Conservation (phyloP, 345 rosid species). For the Salix koriyanagi region DNA sequence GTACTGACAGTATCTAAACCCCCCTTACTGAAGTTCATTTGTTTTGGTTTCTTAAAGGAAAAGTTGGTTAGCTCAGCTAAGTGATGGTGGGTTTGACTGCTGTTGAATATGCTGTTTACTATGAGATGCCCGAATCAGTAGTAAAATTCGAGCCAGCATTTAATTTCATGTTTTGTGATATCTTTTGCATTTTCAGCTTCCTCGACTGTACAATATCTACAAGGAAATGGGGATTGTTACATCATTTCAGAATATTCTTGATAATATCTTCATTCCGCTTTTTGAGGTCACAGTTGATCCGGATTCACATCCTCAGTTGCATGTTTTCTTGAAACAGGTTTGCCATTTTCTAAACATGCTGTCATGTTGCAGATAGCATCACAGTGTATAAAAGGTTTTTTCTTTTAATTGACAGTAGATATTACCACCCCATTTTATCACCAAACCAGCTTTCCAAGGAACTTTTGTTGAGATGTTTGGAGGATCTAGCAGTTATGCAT, state of each 20-base stretch:
- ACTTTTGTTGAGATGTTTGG: background rate
- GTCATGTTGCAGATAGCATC: background rate
- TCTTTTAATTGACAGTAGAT: background rate
- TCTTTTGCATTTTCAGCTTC: slow-evolving; percentile 51
- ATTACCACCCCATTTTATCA: background rate
- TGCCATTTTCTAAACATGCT: background rate
- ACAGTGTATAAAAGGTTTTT: background rate
- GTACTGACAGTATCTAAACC: slow-evolving; percentile 29
- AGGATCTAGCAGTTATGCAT: background rate
- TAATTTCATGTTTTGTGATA: background rate
- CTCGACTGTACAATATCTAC: slow-evolving; percentile 90
- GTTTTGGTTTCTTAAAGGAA: background rate
- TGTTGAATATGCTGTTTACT: background rate
- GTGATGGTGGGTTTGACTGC: background rate
- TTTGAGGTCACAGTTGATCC: slow-evolving; percentile 98
- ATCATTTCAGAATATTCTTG: slow-evolving; percentile 96
- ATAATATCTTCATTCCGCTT: slow-evolving; percentile 92
- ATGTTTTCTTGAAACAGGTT: slow-evolving; percentile 95
- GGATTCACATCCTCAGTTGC: slow-evolving; percentile 98
- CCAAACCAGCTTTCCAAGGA: background rate
- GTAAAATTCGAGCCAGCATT: background rate
- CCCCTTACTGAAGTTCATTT: background rate
- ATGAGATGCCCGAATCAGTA: background rate
- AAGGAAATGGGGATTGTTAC: slow-evolving; percentile 99
- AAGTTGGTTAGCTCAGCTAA: background rate